Percentiles rank a stretch among this genome's conserved stretches.
phyloP scores from a whole-genome alignment of 225 moss, liverwort and hornwort genomes.

The Sphagnum contortum region DNA sequence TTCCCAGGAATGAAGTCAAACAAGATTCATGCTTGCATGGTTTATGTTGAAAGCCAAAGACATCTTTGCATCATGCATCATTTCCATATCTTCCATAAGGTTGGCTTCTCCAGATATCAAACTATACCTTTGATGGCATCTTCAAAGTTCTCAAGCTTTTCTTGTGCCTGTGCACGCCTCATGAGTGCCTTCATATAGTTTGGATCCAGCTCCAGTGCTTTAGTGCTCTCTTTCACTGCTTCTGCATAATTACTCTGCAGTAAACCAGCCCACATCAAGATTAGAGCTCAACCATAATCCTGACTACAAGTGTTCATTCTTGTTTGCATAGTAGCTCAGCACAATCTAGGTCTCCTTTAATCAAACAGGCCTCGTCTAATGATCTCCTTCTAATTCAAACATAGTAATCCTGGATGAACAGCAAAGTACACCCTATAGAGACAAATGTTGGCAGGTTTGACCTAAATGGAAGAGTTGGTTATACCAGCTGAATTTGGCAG shows the following conservation, averaged over 20 bases:
- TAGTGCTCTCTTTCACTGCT: constrained; percentile 77
- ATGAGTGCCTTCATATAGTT: constrained; percentile 74
- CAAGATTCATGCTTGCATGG: no score
- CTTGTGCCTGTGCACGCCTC: constrained; percentile 70
- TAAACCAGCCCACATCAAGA: background rate
- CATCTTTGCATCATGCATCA: no score
- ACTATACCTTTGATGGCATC: constrained; percentile 64
- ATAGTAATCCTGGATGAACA: no score
- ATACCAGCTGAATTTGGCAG: constrained; percentile 58
- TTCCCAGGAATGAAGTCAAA: no score
- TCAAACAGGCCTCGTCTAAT: no score
- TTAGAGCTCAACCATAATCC: background rate
- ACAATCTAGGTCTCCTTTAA: no score
- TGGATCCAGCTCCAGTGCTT: constrained; percentile 79
- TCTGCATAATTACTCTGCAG: constrained; percentile 39
- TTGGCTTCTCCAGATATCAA: background rate
- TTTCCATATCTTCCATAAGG: no score
- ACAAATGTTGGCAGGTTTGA: no score
- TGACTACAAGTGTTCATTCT: background rate
- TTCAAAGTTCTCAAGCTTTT: constrained; percentile 72
- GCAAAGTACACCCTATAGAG: no score
- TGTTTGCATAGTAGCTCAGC: no score
- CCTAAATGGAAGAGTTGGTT: background rate
- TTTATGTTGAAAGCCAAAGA: no score
- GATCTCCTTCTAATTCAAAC: no score